These are phyloP conservation scores for Amaranthus hypochondriacus DNA, from an alignment of 148 eudicot genomes.

Conservation along the genomic window DNA sequence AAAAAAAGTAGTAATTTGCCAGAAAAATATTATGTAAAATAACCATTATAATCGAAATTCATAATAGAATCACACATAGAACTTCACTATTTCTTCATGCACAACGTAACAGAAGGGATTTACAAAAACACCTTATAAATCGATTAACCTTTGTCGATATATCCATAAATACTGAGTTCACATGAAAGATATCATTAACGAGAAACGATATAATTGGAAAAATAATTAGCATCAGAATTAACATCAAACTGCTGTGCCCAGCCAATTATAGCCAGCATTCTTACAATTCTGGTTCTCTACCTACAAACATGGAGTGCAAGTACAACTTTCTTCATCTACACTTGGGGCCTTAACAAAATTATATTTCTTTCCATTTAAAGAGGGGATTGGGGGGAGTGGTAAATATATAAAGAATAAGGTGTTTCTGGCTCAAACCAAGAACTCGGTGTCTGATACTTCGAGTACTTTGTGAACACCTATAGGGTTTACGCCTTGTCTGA, in stretches of 20 bases:
- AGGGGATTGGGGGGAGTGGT: not conserved
- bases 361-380: not conserved
- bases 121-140: too few relatives aligned
- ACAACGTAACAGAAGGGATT: too few relatives aligned
- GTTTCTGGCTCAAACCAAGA: conserved; percentile 45
- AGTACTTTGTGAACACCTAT: conserved; percentile 90
- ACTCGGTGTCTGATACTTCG: conserved; percentile 79
- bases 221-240: too few relatives aligned
- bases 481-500: conserved; percentile 80
- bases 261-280: not conserved
- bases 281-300: not conserved
- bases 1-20: too few relatives aligned
- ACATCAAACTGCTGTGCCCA: not conserved
- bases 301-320: not conserved
- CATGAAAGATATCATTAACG: too few relatives aligned
- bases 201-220: too few relatives aligned
- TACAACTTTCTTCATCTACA: conserved; percentile 15
- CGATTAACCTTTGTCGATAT: too few relatives aligned
- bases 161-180: too few relatives aligned
- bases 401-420: conserved; percentile 14
- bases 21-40: too few relatives aligned
- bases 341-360: conserved; percentile 10
- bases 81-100: too few relatives aligned
- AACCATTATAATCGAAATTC: too few relatives aligned
- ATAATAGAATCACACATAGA: too few relatives aligned